These are phyloP conservation scores for Lentinula novae-zelandiae DNA, from an alignment of 1,284 basidiomycete species.

Conservation along the genomic window DNA sequence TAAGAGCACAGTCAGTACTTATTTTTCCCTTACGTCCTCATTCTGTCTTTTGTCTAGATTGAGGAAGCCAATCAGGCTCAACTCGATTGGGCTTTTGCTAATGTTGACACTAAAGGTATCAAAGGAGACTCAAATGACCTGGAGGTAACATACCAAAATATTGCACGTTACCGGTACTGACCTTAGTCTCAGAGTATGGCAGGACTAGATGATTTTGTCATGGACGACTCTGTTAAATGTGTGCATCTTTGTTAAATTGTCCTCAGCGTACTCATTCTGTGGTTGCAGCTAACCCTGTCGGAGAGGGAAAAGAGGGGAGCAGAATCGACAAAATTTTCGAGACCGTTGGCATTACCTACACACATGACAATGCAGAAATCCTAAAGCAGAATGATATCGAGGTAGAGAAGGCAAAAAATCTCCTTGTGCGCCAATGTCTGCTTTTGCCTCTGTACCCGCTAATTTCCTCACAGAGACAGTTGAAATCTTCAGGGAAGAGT, in stretches of 20 bases:
- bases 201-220: slow-evolving; percentile 62
- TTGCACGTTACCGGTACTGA: background rate
- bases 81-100: slow-evolving; percentile 74
- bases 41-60: slow-evolving; percentile 43
- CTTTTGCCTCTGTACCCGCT: background rate
- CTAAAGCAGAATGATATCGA: slow-evolving; percentile 66
- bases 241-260: background rate
- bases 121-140: background rate
- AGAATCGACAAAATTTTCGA: slow-evolving; percentile 55
- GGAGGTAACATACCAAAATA: background rate
- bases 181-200: slow-evolving; percentile 40
- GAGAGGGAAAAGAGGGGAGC: slow-evolving; percentile 31
- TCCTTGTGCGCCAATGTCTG: slow-evolving; percentile 25
- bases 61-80: slow-evolving; percentile 69
- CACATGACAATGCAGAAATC: slow-evolving; percentile 69
- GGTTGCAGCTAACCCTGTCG: slow-evolving; percentile 28
- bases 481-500: background rate
- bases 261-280: slow-evolving; percentile 1
- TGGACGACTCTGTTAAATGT: slow-evolving; percentile 56
- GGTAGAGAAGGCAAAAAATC: slow-evolving; percentile 51
- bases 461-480: background rate
- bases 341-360: slow-evolving; percentile 61
- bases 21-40: background rate
- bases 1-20: slow-evolving; percentile 23
- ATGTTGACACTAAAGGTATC: slow-evolving; percentile 40